Conservation (phyloP, 2,329 filamentous ascomycete genomes). For the Myriosclerotinia curreyana region DNA sequence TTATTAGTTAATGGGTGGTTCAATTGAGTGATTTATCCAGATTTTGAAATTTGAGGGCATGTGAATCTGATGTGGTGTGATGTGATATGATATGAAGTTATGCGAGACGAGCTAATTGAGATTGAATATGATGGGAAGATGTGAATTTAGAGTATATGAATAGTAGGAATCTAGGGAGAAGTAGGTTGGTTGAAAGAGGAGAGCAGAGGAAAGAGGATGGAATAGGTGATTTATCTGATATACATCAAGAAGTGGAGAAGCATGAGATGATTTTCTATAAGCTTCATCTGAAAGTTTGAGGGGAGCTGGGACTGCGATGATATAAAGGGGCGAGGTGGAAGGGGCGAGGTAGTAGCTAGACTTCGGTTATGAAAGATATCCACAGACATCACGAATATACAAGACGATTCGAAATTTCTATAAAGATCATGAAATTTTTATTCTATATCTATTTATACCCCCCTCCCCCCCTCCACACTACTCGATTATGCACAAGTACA, state of each 20-base stretch:
- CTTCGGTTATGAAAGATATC: too few species aligned
- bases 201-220: not conserved
- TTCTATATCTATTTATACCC: conserved; percentile 18
- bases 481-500: conserved; percentile 11
- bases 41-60: not conserved
- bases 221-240: not conserved
- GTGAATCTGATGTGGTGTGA: not conserved
- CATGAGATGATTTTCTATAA: not conserved
- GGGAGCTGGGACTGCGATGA: not conserved
- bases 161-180: not conserved
- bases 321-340: not conserved
- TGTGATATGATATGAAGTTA: not conserved
- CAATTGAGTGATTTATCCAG: too few species aligned
- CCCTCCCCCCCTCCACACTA: too few species aligned
- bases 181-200: not conserved
- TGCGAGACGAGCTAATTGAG: not conserved
- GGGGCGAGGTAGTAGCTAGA: too few species aligned
- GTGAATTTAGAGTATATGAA: not conserved
- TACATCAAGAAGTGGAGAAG: too few species aligned
- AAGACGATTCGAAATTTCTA: not conserved
- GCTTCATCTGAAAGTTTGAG: not conserved
- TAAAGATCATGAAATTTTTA: conserved; percentile 1
- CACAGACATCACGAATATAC: not conserved
- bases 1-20: too few species aligned
- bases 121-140: not conserved